These are phyloP conservation scores for Pleurotus sapidus DNA, from an alignment of 768 basidiomycete genomes.

Conservation along the genomic window DNA sequence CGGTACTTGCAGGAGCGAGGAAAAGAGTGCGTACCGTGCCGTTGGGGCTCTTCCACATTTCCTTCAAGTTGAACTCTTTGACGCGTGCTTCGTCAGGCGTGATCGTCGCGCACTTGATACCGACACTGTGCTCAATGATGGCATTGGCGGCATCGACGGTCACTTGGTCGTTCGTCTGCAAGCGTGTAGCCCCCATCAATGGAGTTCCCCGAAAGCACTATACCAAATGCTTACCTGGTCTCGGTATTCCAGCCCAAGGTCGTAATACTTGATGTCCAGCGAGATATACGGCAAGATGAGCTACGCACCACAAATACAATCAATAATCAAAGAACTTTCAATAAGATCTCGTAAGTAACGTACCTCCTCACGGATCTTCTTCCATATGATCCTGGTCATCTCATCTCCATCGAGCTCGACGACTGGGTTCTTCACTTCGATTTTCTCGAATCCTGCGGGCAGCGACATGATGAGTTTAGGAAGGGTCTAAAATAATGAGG, in stretches of 20 bases:
- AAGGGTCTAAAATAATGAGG: neutral
- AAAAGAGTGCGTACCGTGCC: conserved; percentile 64
- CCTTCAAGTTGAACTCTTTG: conserved; percentile 95
- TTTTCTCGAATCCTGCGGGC: conserved; percentile 44
- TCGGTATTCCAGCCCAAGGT: conserved; percentile 92
- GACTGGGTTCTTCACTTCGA: conserved; percentile 82
- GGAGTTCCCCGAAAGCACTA: too few relatives aligned
- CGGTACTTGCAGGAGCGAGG: conserved; percentile 5
- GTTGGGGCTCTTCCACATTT: conserved; percentile 99
- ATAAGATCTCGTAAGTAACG: conserved; percentile 13
- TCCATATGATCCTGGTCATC: conserved; percentile 99
- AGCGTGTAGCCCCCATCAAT: too few relatives aligned
- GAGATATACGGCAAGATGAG: conserved; percentile 94
- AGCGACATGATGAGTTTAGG: neutral
- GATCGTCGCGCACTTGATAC: conserved; percentile 99
- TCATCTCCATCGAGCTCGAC: conserved; percentile 98
- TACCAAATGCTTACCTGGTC: conserved; percentile 57
- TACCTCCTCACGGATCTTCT: conserved; percentile 95
- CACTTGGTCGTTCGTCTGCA: conserved; percentile 88
- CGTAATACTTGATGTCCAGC: conserved; percentile 97
- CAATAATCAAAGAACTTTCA: neutral
- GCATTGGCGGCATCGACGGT: conserved; percentile 94
- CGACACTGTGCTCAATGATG: conserved; percentile 91
- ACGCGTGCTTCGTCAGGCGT: conserved; percentile 97
- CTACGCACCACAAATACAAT: conserved; percentile 34